Percentiles rank a stretch among this genome's conserved stretches.
Evolutionary conservation across 129 eudicot species (phyloP).

Genomic region (Escallonia rubra): DNA sequence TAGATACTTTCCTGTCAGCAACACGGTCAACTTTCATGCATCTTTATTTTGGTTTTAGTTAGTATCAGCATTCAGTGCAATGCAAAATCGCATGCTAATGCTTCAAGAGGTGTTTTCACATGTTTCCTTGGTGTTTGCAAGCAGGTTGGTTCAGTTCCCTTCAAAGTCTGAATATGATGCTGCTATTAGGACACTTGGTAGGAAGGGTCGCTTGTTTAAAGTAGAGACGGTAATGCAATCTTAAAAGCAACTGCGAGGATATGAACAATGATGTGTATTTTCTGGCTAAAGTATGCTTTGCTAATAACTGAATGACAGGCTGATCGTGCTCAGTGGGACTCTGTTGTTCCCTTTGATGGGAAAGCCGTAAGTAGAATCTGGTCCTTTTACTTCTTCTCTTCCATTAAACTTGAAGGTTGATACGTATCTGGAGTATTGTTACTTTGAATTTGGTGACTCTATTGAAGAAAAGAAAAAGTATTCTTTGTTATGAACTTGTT

Average conservation of each 20-base stretch:
- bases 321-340: constrained; percentile 55
- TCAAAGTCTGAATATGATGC: constrained; percentile 40
- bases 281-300: neutral
- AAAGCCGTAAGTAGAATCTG: constrained; percentile 52
- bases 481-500: too few species aligned
- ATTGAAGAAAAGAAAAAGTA: too few species aligned
- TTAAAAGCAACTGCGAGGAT: neutral
- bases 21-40: neutral
- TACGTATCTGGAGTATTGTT: neutral
- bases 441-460: neutral
- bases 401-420: neutral
- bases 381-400: neutral
- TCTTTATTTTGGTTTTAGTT: neutral
- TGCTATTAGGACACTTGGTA: constrained; percentile 33
- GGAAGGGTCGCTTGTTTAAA: constrained; percentile 47
- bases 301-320: constrained; percentile 22
- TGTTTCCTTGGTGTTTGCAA: constrained; percentile 9
- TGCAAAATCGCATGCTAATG: neutral
- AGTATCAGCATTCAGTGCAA: neutral
- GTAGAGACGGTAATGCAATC: constrained; percentile 40
- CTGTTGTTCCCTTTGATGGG: constrained; percentile 45
- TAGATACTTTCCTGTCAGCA: too few species aligned
- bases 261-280: neutral
- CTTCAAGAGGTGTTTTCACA: neutral
- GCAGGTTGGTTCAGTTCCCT: constrained; percentile 71